Evolutionary conservation across 371 early-diverging fungal genomes (phyloP).

Genomic region (Rhizopus arrhizus): DNA sequence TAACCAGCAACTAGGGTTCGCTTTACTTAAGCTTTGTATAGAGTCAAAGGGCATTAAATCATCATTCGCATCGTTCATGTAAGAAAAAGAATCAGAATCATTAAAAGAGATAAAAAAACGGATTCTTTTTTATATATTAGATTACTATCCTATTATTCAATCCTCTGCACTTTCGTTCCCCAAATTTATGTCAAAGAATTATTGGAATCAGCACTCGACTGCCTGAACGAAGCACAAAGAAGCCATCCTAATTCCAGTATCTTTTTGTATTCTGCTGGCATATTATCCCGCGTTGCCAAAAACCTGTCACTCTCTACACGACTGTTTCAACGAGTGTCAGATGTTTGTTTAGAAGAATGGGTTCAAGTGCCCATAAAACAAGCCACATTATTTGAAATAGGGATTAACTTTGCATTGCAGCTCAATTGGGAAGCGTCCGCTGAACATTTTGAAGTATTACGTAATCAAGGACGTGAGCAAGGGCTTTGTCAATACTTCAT

Average conservation of each 20-base stretch:
- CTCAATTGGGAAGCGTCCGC: slow-evolving; percentile 49
- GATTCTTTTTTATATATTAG: slow-evolving; percentile 6
- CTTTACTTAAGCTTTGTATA: slow-evolving; percentile 51
- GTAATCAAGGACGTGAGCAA: slow-evolving; percentile 47
- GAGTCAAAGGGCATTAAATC: slow-evolving; percentile 53
- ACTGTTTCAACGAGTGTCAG: slow-evolving; percentile 27
- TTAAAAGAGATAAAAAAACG: neutral
- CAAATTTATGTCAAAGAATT: slow-evolving; percentile 26
- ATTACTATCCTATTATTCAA: slow-evolving; percentile 29
- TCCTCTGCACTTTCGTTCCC: slow-evolving; percentile 26
- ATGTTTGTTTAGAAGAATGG: slow-evolving; percentile 32
- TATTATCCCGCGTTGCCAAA: slow-evolving; percentile 39
- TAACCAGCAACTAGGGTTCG: slow-evolving; percentile 56
- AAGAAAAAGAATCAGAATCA: slow-evolving; percentile 15
- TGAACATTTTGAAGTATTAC: slow-evolving; percentile 41
- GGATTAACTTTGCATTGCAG: slow-evolving; percentile 46
- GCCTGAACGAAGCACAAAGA: slow-evolving; percentile 44
- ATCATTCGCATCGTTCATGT: slow-evolving; percentile 55
- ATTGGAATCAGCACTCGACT: slow-evolving; percentile 44
- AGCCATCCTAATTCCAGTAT: slow-evolving; percentile 52
- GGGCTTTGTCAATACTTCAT: slow-evolving; percentile 52
- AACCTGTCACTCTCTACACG: slow-evolving; percentile 32
- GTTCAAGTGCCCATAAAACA: slow-evolving; percentile 25
- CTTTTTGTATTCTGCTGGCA: slow-evolving; percentile 54
- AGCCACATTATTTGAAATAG: slow-evolving; percentile 48